These are phyloP conservation scores for Biscogniauxia sp. DNA, from an alignment of 2,329 filamentous ascomycete species.

Conservation along the genomic window DNA sequence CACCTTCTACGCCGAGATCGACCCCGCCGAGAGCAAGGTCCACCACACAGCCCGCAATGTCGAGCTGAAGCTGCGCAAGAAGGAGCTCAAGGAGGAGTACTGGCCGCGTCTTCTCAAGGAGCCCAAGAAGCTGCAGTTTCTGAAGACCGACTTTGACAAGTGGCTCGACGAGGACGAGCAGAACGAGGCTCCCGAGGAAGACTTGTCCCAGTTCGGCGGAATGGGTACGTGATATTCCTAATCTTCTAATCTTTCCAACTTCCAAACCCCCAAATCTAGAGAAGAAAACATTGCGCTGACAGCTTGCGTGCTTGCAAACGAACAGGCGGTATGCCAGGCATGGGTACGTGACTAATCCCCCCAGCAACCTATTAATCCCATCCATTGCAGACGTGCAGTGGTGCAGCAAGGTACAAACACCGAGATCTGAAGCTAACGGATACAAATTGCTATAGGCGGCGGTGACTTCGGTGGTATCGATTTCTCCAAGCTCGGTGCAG, in stretches of 20 bases:
- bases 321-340: constrained; percentile 50
- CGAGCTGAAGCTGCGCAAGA: constrained; percentile 92
- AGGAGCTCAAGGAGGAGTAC: constrained; percentile 90
- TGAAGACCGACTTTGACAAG: constrained; percentile 99
- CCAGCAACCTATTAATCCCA: neutral
- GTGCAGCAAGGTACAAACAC: too few species aligned
- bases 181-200: constrained; percentile 81
- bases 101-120: constrained; percentile 96
- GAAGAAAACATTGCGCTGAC: constrained; percentile 5
- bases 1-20: constrained; percentile 88
- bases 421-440: constrained; percentile 18
- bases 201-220: constrained; percentile 62
- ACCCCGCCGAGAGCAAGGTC: constrained; percentile 77
- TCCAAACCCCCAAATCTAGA: neutral
- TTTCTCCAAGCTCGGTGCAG: constrained; percentile 81
- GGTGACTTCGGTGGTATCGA: constrained; percentile 85
- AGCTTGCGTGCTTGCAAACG: constrained; percentile 13
- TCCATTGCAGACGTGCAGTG: neutral
- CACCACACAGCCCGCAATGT: constrained; percentile 87
- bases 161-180: constrained; percentile 99
- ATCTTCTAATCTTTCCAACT: neutral
- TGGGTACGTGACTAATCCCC: constrained; percentile 35
- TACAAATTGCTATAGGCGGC: constrained; percentile 33
- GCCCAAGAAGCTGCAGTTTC: constrained; percentile 82
- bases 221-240: constrained; percentile 41